phyloP scores from a whole-genome alignment of 352 stramenopile genomes.

The Paralagenidium karlingii region DNA sequence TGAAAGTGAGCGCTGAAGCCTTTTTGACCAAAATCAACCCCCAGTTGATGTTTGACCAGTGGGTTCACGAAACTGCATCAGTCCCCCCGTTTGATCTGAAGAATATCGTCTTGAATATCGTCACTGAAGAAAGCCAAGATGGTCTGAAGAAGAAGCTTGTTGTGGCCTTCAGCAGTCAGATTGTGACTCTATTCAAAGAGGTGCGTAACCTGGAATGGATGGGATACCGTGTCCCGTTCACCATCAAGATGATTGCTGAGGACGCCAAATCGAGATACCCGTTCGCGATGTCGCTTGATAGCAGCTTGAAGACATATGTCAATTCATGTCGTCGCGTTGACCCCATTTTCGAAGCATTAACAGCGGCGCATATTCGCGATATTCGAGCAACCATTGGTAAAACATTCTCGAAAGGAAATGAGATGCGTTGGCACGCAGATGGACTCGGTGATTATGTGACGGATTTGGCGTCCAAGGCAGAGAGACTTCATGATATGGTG shows the following conservation, averaged over 20 bases:
- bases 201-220: slow-evolving; percentile 98
- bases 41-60: slow-evolving; percentile 91
- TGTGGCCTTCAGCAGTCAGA: slow-evolving; percentile 95
- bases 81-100: slow-evolving; percentile 87
- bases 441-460: slow-evolving; percentile 78
- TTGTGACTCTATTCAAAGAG: slow-evolving; percentile 97
- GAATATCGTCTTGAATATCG: slow-evolving; percentile 85
- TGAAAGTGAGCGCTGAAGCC: slow-evolving; percentile 86
- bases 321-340: slow-evolving; percentile 67
- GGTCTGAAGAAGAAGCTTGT: slow-evolving; percentile 68
- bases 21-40: slow-evolving; percentile 83
- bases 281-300: slow-evolving; percentile 94
- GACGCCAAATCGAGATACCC: slow-evolving; percentile 96
- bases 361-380: slow-evolving; percentile 61
- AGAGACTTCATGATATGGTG: slow-evolving; percentile 96
- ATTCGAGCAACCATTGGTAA: slow-evolving; percentile 80
- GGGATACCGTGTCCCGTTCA: slow-evolving; percentile 94
- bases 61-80: slow-evolving; percentile 86
- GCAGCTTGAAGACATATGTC: slow-evolving; percentile 91
- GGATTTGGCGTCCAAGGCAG: slow-evolving; percentile 87
- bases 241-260: slow-evolving; percentile 90
- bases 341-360: slow-evolving; percentile 70
- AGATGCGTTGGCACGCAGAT: slow-evolving; percentile 85
- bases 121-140: slow-evolving; percentile 61
- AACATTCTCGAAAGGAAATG: slow-evolving; percentile 79